phyloP scores from a whole-genome alignment of 2,329 filamentous ascomycete genomes.

The Exophiala sp. region DNA sequence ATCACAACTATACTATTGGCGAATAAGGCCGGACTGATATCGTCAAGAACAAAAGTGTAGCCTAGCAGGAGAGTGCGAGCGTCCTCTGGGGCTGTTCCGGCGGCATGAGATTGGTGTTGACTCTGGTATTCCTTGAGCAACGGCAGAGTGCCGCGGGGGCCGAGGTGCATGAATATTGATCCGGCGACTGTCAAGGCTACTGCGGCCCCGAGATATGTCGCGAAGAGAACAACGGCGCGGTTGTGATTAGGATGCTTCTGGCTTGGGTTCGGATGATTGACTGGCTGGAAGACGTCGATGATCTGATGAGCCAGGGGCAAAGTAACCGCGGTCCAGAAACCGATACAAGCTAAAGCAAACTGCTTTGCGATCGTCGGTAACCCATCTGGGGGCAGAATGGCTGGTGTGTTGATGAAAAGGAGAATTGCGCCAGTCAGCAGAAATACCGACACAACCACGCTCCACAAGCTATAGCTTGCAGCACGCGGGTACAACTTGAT shows the following conservation, averaged over 20 bases:
- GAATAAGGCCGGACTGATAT: constrained; percentile 5
- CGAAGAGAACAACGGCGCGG: constrained; percentile 18
- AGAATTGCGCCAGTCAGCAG: constrained; percentile 13
- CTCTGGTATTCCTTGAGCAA: constrained; percentile 1
- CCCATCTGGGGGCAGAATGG: constrained; percentile 4
- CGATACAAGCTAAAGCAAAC: constrained; percentile 19
- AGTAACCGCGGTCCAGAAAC: constrained; percentile 18
- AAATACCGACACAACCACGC: constrained; percentile 12
- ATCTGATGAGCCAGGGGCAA: constrained; percentile 17
- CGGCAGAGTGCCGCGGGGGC: constrained; percentile 1
- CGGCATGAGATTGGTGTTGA: not conserved
- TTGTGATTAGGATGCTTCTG: constrained; percentile 19
- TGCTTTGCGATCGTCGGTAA: constrained; percentile 10
- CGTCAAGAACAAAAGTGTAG: constrained; percentile 15
- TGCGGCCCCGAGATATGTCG: constrained; percentile 15
- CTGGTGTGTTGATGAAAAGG: constrained; percentile 13
- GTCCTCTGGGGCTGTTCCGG: constrained; percentile 7
- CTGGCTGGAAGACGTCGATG: constrained; percentile 16
- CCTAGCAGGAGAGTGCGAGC: constrained; percentile 16
- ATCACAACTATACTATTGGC: constrained; percentile 6
- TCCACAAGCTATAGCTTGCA: constrained; percentile 19
- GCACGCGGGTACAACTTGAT: constrained; percentile 9
- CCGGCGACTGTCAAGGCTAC: constrained; percentile 13
- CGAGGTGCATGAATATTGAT: constrained; percentile 21
- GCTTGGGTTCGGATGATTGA: not conserved